These are phyloP conservation scores for Crinitomyces ghanaensis DNA, from an alignment of 805 yeast species.

Conservation along the genomic window DNA sequence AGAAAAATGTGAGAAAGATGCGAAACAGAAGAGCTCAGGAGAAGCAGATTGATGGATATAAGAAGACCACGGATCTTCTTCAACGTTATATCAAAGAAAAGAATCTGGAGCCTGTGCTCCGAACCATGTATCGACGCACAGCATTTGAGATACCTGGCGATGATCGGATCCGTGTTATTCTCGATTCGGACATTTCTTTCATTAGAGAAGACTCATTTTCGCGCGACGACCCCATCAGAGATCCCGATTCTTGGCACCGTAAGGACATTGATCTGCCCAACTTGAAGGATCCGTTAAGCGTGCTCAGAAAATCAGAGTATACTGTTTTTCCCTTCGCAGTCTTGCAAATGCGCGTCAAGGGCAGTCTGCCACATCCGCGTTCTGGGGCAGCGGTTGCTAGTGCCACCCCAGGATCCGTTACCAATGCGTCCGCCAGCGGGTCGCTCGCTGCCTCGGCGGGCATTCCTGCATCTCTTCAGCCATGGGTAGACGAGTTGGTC, in stretches of 20 bases:
- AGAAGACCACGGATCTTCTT: conserved; percentile 45
- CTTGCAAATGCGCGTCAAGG: conserved; percentile 71
- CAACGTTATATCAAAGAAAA: conserved; percentile 52
- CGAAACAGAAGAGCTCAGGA: conserved; percentile 48
- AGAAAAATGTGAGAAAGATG: conserved; percentile 49
- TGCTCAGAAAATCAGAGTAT: conserved; percentile 77
- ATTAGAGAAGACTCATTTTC: conserved; percentile 89
- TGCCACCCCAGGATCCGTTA: conserved; percentile 26
- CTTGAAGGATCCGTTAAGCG: conserved; percentile 53
- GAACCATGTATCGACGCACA: conserved; percentile 80
- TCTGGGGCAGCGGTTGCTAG: too few relatives aligned
- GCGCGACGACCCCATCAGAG: conserved; percentile 74
- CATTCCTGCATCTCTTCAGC: conserved; percentile 8
- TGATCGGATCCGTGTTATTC: conserved; percentile 77
- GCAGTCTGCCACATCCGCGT: too few relatives aligned
- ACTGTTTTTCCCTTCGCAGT: conserved; percentile 64
- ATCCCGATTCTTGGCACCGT: conserved; percentile 86
- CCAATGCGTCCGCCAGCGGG: conserved; percentile 18
- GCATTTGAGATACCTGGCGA: conserved; percentile 99
- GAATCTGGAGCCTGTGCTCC: conserved; percentile 70
- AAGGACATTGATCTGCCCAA: conserved; percentile 70
- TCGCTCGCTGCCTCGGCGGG: conserved; percentile 15
- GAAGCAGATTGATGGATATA: conserved; percentile 39
- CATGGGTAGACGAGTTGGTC: conserved; percentile 81
- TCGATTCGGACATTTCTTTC: conserved; percentile 79